A percentile compares a stretch with the other conserved stretches of the same genome.
Conservation (phyloP, 148 eudicot genomes). For the Euryodendron excelsum region DNA sequence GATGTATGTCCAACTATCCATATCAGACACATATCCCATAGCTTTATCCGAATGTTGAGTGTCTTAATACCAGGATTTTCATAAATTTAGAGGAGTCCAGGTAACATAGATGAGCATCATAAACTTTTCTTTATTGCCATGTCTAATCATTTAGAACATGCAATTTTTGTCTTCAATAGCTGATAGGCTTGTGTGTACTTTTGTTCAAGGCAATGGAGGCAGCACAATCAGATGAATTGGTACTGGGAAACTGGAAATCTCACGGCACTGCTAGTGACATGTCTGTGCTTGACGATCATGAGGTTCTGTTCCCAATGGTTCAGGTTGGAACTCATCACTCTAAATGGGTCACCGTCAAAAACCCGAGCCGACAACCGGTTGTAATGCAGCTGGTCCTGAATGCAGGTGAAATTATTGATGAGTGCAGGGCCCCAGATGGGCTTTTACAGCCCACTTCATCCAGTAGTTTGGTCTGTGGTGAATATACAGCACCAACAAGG, state of each 20-base stretch:
- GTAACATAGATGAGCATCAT: no score
- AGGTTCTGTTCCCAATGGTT: slow-evolving; percentile 56
- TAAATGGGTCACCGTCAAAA: slow-evolving; percentile 53
- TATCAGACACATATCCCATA: no score
- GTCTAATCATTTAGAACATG: background rate
- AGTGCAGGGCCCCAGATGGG: slow-evolving; percentile 46
- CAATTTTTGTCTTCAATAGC: no score
- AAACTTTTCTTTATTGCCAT: background rate
- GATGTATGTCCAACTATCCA: no score
- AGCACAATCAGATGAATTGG: slow-evolving; percentile 56
- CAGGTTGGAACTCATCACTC: slow-evolving; percentile 53
- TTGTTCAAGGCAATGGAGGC: slow-evolving; percentile 37
- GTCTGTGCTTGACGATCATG: slow-evolving; percentile 53
- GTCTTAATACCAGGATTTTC: no score
- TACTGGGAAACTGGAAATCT: slow-evolving; percentile 60
- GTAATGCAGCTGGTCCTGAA: slow-evolving; percentile 70
- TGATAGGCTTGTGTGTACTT: background rate
- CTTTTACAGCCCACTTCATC: slow-evolving; percentile 46
- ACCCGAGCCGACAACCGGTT: slow-evolving; percentile 68
- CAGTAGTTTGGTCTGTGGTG: slow-evolving; percentile 37
- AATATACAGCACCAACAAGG: slow-evolving; percentile 37
- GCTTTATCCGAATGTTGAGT: no score
- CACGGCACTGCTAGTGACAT: slow-evolving; percentile 46
- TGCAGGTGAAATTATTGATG: slow-evolving; percentile 47
- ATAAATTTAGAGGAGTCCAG: no score